Evolutionary conservation across 2,329 filamentous ascomycete species (phyloP).

Genomic region (Botrytis galanthina): DNA sequence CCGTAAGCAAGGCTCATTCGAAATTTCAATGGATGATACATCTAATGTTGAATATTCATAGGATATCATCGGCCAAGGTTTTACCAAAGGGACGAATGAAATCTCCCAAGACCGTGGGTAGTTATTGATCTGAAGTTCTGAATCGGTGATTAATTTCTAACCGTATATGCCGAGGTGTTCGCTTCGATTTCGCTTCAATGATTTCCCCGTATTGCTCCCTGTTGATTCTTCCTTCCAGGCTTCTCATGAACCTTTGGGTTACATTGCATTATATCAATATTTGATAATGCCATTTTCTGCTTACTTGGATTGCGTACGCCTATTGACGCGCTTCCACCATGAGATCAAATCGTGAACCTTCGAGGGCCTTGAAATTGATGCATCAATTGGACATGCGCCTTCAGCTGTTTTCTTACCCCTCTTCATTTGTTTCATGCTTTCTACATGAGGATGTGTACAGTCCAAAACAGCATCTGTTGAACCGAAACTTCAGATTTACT

Average conservation of each 20-base stretch:
- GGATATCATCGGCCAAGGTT: background rate
- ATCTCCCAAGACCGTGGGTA: background rate
- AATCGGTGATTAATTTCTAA: background rate
- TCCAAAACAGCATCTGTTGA: background rate
- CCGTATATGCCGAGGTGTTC: too few relatives aligned
- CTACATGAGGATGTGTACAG: background rate
- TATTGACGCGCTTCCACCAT: background rate
- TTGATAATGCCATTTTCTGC: background rate
- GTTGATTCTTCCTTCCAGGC: background rate
- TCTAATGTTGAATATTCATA: background rate
- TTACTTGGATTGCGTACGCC: background rate
- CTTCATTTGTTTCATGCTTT: background rate
- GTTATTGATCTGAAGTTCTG: background rate
- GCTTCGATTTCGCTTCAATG: background rate
- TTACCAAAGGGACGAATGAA: too few relatives aligned
- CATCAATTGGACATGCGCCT: background rate
- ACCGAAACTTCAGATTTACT: background rate
- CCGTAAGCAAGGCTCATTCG: background rate
- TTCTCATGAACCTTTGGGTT: background rate
- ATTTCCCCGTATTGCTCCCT: background rate
- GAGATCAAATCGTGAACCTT: background rate
- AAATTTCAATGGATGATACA: background rate
- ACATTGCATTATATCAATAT: background rate
- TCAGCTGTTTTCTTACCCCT: background rate
- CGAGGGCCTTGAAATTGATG: background rate